Percentiles rank a stretch among this genome's conserved stretches.
Evolutionary conservation across 192 early-diverging fungal species (phyloP).

Genomic region (Linnemannia elongata): DNA sequence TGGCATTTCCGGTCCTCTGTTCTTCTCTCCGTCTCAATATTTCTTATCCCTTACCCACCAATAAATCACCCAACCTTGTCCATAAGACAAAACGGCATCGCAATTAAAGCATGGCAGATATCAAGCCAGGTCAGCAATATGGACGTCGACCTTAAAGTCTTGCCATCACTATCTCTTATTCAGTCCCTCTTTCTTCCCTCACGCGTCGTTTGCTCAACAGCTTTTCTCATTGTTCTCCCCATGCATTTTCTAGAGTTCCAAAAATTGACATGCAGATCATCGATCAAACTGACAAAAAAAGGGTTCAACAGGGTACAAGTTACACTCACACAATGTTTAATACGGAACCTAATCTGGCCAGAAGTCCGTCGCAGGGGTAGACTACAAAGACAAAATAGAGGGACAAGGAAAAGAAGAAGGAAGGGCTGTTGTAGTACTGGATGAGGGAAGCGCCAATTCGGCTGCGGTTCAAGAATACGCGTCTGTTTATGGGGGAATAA

Average conservation of each 20-base stretch:
- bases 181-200: too few relatives aligned
- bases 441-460: not conserved
- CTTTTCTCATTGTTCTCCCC: not conserved
- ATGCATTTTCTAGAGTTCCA: not conserved
- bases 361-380: not conserved
- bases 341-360: not conserved
- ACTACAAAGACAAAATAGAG: not conserved
- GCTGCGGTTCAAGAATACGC: not conserved
- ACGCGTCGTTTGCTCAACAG: not conserved
- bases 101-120: not conserved
- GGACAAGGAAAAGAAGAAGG: too few relatives aligned
- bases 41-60: not conserved
- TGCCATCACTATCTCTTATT: too few relatives aligned
- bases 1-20: too few relatives aligned
- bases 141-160: too few relatives aligned
- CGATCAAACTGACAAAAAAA: not conserved
- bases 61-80: not conserved
- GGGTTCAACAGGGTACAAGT: not conserved
- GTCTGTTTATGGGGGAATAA: not conserved
- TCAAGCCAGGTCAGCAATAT: not conserved
- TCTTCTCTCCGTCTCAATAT: not conserved
- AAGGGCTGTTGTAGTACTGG: not conserved
- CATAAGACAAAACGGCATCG: not conserved
- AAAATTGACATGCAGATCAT: not conserved
- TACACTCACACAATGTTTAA: not conserved